Percentiles rank a stretch among this genome's conserved stretches.
phyloP scores from a whole-genome alignment of 441 rosid species.

The Metrosideros polymorpha region DNA sequence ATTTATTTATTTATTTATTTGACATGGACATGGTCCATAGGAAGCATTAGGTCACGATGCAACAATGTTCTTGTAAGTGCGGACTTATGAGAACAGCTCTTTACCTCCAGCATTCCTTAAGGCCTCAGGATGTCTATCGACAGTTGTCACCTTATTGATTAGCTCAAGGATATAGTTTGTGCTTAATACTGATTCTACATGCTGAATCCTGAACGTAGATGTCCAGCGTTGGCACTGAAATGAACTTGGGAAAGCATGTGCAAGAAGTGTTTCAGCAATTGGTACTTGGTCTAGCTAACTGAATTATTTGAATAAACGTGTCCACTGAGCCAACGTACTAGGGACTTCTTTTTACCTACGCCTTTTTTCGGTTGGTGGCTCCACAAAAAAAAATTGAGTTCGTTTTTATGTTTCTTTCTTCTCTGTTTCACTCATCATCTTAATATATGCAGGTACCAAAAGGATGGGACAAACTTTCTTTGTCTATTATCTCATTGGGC shows the following conservation, averaged over 20 bases:
- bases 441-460: conserved; percentile 28
- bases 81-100: background rate
- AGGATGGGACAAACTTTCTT: conserved; percentile 41
- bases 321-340: background rate
- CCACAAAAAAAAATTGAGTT: background rate
- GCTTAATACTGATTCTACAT: background rate
- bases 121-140: background rate
- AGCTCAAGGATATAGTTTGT: background rate
- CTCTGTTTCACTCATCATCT: background rate
- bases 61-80: background rate
- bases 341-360: background rate
- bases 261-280: background rate
- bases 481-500: conserved; percentile 22
- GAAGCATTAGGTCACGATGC: background rate
- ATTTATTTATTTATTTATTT: background rate
- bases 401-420: background rate
- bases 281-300: background rate
- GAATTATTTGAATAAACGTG: background rate
- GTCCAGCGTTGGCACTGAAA: background rate
- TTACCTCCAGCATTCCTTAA: background rate
- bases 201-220: background rate
- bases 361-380: background rate
- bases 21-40: background rate
- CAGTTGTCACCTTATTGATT: background rate
- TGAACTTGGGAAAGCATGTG: background rate